These are phyloP conservation scores for Clarireedia monteithiana DNA, from an alignment of 2,329 filamentous ascomycete species.

Conservation along the genomic window DNA sequence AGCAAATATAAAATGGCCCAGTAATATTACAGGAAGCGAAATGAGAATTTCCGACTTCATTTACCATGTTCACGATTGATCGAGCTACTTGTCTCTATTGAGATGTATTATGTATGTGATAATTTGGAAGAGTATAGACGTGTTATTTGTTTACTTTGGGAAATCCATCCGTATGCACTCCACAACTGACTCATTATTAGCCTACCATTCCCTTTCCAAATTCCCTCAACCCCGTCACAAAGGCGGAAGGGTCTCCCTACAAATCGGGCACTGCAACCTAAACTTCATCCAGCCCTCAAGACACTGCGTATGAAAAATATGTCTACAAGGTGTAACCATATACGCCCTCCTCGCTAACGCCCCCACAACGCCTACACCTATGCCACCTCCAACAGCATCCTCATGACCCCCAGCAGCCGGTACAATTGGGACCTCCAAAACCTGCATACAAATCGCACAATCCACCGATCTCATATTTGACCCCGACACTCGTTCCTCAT, in stretches of 20 bases:
- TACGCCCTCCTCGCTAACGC: constrained; percentile 76
- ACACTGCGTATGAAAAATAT: constrained; percentile 90
- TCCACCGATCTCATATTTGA: constrained; percentile 53
- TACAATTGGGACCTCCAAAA: constrained; percentile 81
- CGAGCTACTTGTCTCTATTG: too few species aligned
- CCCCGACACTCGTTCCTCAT: not conserved
- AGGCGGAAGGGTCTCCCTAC: constrained; percentile 80
- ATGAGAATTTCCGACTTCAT: too few species aligned
- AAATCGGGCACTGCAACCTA: constrained; percentile 88
- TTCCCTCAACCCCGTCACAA: constrained; percentile 41
- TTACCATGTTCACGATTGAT: too few species aligned
- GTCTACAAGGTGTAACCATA: constrained; percentile 95
- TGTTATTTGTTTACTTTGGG: too few species aligned
- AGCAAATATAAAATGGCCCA: too few species aligned
- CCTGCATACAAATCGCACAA: constrained; percentile 91
- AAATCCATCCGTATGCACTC: too few species aligned
- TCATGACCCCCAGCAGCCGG: constrained; percentile 38
- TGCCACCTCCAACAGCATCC: constrained; percentile 36
- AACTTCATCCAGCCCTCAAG: constrained; percentile 96
- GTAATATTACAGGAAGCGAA: too few species aligned
- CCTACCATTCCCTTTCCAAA: too few species aligned
- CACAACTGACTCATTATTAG: too few species aligned
- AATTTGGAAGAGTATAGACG: too few species aligned
- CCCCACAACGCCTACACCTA: constrained; percentile 44
- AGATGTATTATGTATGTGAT: too few species aligned